Conservation (phyloP, 2,329 filamentous ascomycete species). For the Aplosporella prunicola region DNA sequence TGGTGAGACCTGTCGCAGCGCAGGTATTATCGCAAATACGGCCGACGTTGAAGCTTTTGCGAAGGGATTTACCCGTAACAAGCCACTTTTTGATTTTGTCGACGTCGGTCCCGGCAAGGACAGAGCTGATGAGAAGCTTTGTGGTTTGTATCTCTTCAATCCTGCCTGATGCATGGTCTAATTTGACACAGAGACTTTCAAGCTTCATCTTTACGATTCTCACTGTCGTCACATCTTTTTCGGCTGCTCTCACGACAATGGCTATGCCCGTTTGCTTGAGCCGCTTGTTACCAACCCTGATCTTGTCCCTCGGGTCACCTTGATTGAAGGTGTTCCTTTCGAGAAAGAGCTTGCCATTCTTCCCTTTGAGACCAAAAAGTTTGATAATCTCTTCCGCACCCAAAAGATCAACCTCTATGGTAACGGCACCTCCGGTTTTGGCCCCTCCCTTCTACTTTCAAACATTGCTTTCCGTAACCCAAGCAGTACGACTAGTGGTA, state of each 20-base stretch:
- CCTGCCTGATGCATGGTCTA: no score
- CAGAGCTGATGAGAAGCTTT: slow-evolving; percentile 38
- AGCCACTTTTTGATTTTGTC: slow-evolving; percentile 37
- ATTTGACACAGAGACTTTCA: slow-evolving; percentile 39
- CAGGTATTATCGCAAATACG: slow-evolving; percentile 35
- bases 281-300: slow-evolving; percentile 37
- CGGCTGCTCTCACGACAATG: slow-evolving; percentile 49
- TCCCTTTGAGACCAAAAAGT: slow-evolving; percentile 42
- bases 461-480: no score
- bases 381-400: slow-evolving; percentile 45
- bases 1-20: slow-evolving; percentile 37
- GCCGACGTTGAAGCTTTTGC: slow-evolving; percentile 42
- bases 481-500: no score
- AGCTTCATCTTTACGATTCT: slow-evolving; percentile 46
- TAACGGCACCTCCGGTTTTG: slow-evolving; percentile 12
- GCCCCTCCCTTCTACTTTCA: no score
- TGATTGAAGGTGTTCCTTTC: slow-evolving; percentile 49
- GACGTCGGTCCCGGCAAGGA: slow-evolving; percentile 40
- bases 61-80: slow-evolving; percentile 45
- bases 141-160: slow-evolving; percentile 37
- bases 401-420: slow-evolving; percentile 34
- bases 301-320: slow-evolving; percentile 40
- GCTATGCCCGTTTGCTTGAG: slow-evolving; percentile 45
- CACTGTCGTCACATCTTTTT: slow-evolving; percentile 53
- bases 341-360: slow-evolving; percentile 43